These are phyloP conservation scores for Lentinula sp. DNA, from an alignment of 768 basidiomycete species.

Conservation along the genomic window DNA sequence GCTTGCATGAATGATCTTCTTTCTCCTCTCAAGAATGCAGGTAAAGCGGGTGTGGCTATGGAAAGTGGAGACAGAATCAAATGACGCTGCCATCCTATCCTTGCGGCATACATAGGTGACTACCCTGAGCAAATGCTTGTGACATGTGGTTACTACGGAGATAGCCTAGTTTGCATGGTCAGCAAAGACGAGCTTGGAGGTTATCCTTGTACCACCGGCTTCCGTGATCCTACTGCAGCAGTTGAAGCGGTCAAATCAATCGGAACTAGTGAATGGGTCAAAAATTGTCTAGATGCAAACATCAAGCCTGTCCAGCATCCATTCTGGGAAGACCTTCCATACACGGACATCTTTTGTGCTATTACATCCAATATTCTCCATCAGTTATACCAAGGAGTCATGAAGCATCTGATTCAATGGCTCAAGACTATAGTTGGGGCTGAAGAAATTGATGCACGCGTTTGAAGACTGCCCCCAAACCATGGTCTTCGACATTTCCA, in stretches of 20 bases:
- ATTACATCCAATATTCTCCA: no score
- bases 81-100: background rate
- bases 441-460: no score
- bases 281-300: no score
- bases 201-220: slow-evolving; percentile 11
- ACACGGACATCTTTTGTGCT: no score
- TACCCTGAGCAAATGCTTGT: slow-evolving; percentile 4
- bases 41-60: slow-evolving; percentile 2
- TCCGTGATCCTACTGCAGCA: no score
- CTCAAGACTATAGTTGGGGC: no score
- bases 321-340: no score
- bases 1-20: slow-evolving; percentile 14
- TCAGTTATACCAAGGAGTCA: no score
- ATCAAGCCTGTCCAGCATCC: no score
- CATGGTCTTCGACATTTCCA: slow-evolving; percentile 21
- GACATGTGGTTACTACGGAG: slow-evolving; percentile 7
- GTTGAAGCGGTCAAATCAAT: no score
- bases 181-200: slow-evolving; percentile 7
- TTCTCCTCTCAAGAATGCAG: slow-evolving; percentile 10
- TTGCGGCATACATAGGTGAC: slow-evolving; percentile 6
- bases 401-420: no score
- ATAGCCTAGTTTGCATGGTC: slow-evolving; percentile 16
- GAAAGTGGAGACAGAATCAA: background rate
- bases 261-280: no score
- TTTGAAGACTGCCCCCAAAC: slow-evolving; percentile 13